Evolutionary conservation across 1,284 basidiomycete genomes (phyloP), one percentile per base, ranked within the genome.

Genomic region (Filobasidium uniguttulatum): DNA sequence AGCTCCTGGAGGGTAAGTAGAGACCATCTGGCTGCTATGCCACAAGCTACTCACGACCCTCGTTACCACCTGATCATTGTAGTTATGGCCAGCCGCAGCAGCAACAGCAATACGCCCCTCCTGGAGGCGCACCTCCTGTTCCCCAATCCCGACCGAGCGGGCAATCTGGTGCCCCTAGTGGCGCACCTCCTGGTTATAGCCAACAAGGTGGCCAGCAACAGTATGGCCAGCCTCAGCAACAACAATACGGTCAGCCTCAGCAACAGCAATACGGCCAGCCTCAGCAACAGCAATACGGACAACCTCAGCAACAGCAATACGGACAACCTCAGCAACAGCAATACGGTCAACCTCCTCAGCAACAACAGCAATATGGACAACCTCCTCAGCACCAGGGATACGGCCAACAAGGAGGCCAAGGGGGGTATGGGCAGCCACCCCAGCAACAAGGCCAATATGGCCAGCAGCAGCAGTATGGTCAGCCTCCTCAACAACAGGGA

Each of bases 261-360:
- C 29, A 34, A 31, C 38, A 44, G 46, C n/a, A n/a, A n/a, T n/a
- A n/a, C n/a, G n/a, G n/a, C n/a, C n/a, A n/a, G n/a, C n/a, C n/a
- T n/a, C n/a, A n/a, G n/a, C n/a, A n/a, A n/a, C n/a, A n/a, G n/a
- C 63, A 63, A n/a, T n/a, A n/a, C n/a, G n/a, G n/a, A 25, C 44
- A 45, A 23, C 48, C 48, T 33, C 28, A 50, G 15, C 54, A 47
- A 19, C 46, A 50, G 25, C 48, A 47, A 37, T 51, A 57, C 17
- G 58, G 55, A 12, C 58, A 49, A 15, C 54, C 52, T 35, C 61
- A 61, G 54, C 60, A 61, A 34, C 20, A 30, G 22, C 49, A 50
- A 25, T 49, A 49, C 31, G 48, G 40, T 20, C 48, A 49, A 29
- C 45, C 30, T 10, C 46, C 46, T 30, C 49, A 50, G 17, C 44